Evolutionary conservation across 352 stramenopile species (phyloP).

Genomic region (Pythium phragmiticola): DNA sequence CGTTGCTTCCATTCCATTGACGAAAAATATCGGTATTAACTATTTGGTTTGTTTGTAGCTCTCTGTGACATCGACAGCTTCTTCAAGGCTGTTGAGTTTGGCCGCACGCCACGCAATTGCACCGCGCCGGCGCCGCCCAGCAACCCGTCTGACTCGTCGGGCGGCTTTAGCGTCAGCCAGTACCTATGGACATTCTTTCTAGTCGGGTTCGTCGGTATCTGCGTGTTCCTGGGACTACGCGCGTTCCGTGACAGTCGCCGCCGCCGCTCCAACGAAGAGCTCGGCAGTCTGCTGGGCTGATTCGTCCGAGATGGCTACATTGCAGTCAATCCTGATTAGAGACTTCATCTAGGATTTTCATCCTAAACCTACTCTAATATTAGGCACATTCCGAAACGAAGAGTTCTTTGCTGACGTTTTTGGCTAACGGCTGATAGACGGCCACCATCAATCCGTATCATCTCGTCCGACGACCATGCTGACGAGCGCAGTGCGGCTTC

Average conservation of each 20-base stretch:
- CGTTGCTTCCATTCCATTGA: conserved; percentile 13
- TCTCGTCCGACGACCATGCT: conserved; percentile 5
- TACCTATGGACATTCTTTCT: conserved; percentile 58
- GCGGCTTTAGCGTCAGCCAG: conserved; percentile 25
- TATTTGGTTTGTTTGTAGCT: conserved; percentile 16
- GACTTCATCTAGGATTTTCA: conserved; percentile 1
- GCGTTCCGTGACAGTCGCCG: conserved; percentile 30
- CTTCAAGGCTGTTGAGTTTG: conserved; percentile 55
- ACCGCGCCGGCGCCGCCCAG: conserved; percentile 35
- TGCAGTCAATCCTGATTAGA: conserved; percentile 16
- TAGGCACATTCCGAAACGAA: conserved; percentile 12
- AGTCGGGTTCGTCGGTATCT: conserved; percentile 56
- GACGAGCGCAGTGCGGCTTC: conserved; percentile 5
- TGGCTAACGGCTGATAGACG: conserved; percentile 25
- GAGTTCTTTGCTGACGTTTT: neutral
- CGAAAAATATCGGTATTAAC: neutral
- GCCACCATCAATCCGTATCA: conserved; percentile 8
- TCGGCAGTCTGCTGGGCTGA: conserved; percentile 26
- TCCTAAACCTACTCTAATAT: conserved; percentile 15
- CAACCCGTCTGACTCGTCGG: neutral
- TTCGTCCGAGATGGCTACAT: conserved; percentile 23
- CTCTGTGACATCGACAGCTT: conserved; percentile 70
- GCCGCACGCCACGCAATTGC: conserved; percentile 52
- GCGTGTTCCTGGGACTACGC: conserved; percentile 46
- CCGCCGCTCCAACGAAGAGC: conserved; percentile 25